These are phyloP conservation scores for Hanseniaspora vineae DNA, from an alignment of 805 yeast species.

Conservation along the genomic window DNA sequence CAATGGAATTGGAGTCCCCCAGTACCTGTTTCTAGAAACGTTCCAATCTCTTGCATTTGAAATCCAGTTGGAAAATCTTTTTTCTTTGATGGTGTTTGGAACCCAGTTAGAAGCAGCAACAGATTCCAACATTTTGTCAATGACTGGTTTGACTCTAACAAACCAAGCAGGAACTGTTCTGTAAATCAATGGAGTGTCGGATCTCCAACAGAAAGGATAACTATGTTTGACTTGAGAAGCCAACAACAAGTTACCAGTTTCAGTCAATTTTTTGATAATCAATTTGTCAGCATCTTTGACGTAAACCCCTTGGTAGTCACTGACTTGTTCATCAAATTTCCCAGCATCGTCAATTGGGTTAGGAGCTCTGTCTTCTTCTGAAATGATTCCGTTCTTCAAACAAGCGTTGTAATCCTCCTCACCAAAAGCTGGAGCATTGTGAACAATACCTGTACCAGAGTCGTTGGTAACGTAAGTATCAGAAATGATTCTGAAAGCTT, in stretches of 20 bases:
- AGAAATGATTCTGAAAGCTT: conserved; percentile 70
- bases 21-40: conserved; percentile 92
- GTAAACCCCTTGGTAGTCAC: conserved; percentile 67
- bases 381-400: conserved; percentile 59
- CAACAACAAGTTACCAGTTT: conserved; percentile 58
- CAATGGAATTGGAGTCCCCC: conserved; percentile 99
- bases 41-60: conserved; percentile 99
- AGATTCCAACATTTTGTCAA: conserved; percentile 80
- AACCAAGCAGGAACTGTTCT: conserved; percentile 99
- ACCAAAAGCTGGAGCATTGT: conserved; percentile 98
- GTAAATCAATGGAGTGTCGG: conserved; percentile 93
- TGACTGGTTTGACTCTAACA: conserved; percentile 73
- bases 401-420: conserved; percentile 92
- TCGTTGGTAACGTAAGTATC: conserved; percentile 84
- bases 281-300: conserved; percentile 93
- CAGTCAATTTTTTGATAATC: conserved; percentile 76
- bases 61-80: conserved; percentile 96
- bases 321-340: conserved; percentile 60
- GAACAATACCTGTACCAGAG: conserved; percentile 98
- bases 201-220: conserved; percentile 99
- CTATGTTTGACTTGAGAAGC: conserved; percentile 84
- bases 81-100: conserved; percentile 79
- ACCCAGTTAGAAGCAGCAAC: conserved; percentile 91
- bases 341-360: conserved; percentile 94
- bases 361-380: conserved; percentile 62